Evolutionary conservation across 2,329 filamentous ascomycete species (phyloP).

Genomic region (Myriangium duriaei): DNA sequence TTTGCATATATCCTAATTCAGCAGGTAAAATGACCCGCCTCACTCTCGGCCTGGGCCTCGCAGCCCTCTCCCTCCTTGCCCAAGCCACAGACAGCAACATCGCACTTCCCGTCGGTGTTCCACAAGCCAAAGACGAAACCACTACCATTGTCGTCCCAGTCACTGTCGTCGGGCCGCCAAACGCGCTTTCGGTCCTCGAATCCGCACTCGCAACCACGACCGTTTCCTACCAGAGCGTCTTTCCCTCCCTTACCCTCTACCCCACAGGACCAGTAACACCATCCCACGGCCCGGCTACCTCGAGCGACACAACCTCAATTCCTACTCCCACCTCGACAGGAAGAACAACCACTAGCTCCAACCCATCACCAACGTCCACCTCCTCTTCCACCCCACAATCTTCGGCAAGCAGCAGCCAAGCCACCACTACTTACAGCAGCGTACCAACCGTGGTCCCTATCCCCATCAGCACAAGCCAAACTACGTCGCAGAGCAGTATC

Average conservation of each 20-base stretch:
- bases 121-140: too few species aligned
- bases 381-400: constrained; percentile 8
- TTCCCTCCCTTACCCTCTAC: constrained; percentile 6
- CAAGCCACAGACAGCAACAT: too few species aligned
- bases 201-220: constrained; percentile 10
- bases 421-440: constrained; percentile 4
- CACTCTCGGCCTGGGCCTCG: constrained; percentile 4
- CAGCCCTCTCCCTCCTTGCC: constrained; percentile 2
- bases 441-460: too few species aligned
- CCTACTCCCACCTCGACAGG: constrained; percentile 7
- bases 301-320: constrained; percentile 3
- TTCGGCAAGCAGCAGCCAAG: constrained; percentile 8
- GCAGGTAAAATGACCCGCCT: constrained; percentile 4
- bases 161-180: constrained; percentile 8
- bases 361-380: constrained; percentile 1
- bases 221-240: constrained; percentile 6
- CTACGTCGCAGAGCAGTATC: too few species aligned
- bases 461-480: too few species aligned
- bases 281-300: neutral
- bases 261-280: neutral
- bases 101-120: too few species aligned
- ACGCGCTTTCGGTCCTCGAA: constrained; percentile 12
- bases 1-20: neutral
- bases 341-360: constrained; percentile 3
- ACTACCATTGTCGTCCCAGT: constrained; percentile 14